These are phyloP conservation scores for Fraxinus velutina DNA, from an alignment of 305 asterid species.

Conservation along the genomic window DNA sequence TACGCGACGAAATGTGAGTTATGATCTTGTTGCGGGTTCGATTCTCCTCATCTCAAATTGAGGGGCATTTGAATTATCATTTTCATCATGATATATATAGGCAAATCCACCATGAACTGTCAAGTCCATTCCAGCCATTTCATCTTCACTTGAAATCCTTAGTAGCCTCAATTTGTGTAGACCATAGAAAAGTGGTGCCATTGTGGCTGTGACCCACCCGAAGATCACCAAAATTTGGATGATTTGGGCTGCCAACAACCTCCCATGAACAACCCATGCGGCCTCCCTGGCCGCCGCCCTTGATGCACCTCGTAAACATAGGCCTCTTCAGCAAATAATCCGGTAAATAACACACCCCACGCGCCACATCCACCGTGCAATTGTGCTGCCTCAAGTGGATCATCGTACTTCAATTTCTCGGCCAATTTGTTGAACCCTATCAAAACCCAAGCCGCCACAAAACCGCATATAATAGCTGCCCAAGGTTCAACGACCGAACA, in stretches of 20 bases:
- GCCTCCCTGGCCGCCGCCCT: slow-evolving; percentile 20
- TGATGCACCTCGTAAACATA: too few relatives aligned
- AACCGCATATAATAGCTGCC: too few relatives aligned
- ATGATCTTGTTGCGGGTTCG: slow-evolving; percentile 18
- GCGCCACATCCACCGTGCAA: too few relatives aligned
- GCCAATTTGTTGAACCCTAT: too few relatives aligned
- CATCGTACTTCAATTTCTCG: too few relatives aligned
- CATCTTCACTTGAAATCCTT: slow-evolving; percentile 39
- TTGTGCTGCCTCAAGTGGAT: too few relatives aligned
- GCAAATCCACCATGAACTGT: slow-evolving; percentile 47
- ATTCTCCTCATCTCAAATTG: slow-evolving; percentile 28
- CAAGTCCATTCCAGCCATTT: slow-evolving; percentile 43
- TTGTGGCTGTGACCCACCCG: slow-evolving; percentile 43
- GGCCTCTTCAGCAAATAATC: too few relatives aligned
- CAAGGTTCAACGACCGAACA: too few relatives aligned
- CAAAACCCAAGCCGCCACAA: too few relatives aligned
- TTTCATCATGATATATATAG: slow-evolving; percentile 39
- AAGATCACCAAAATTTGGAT: slow-evolving; percentile 32
- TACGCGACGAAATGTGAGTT: not conserved
- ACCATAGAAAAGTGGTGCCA: slow-evolving; percentile 37
- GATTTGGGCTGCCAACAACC: slow-evolving; percentile 40
- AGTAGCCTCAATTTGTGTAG: slow-evolving; percentile 34
- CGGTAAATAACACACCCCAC: too few relatives aligned
- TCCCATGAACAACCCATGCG: slow-evolving; percentile 44
- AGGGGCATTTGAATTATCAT: slow-evolving; percentile 29